These are phyloP conservation scores for Triticum aestivum DNA, from an alignment of 176 grass and related monocot genomes.

Conservation along the genomic window IWGSC_CS_RefSeq_v2.1 NC_057810.1:59709323-59709822, in stretches of 20 bases:
- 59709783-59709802: constrained; percentile 48
- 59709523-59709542: constrained; percentile 40
- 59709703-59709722: constrained; percentile 39
- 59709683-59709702: constrained; percentile 23
- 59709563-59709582: constrained; percentile 78
- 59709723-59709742: constrained; percentile 30
- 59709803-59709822: constrained; percentile 46
- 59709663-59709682: constrained; percentile 73
- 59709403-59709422: not conserved
- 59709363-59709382: constrained; percentile 72
- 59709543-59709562: constrained; percentile 72
- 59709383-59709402: constrained; percentile 57
- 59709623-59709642: constrained; percentile 65
- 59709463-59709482: not conserved
- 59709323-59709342: not conserved
- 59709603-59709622: constrained; percentile 13
- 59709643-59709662: constrained; percentile 32
- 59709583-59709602: constrained; percentile 28
- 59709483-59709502: constrained; percentile 72
- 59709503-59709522: constrained; percentile 41
- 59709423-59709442: not conserved
- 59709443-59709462: no score
- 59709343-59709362: constrained; percentile 25
- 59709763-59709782: not conserved
- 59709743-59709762: constrained; percentile 34